A percentile compares a stretch with the other conserved stretches of the same genome.
Evolutionary conservation across 768 basidiomycete species (phyloP).

Genomic region (Tricholoma bakamatsutake): DNA sequence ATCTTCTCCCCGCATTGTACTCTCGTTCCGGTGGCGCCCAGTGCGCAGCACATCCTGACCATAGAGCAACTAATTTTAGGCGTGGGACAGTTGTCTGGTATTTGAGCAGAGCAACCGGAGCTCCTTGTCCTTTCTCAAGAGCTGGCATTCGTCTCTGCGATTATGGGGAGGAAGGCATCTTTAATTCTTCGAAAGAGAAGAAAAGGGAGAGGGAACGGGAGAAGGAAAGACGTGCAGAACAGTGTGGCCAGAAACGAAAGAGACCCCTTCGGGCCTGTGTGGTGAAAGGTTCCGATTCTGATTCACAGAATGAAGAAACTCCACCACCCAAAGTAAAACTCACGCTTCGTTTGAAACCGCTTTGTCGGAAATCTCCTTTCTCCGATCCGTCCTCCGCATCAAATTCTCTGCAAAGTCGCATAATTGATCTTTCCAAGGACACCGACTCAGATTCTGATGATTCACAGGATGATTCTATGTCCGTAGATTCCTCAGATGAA

Average conservation of each 20-base stretch:
- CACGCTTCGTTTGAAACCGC: constrained; percentile 56
- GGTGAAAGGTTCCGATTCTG: constrained; percentile 23
- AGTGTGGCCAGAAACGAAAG: constrained; percentile 40
- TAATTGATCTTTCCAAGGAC: constrained; percentile 39
- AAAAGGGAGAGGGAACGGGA: constrained; percentile 23
- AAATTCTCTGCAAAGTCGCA: constrained; percentile 13
- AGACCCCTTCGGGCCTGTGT: constrained; percentile 33
- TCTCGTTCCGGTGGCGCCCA: constrained; percentile 68
- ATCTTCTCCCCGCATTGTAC: constrained; percentile 64
- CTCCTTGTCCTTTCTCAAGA: constrained; percentile 69
- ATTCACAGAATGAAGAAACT: constrained; percentile 31
- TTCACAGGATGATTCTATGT: constrained; percentile 39
- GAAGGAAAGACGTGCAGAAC: constrained; percentile 21
- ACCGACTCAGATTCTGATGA: constrained; percentile 29
- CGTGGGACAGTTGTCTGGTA: constrained; percentile 81
- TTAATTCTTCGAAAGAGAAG: constrained; percentile 21
- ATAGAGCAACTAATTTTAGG: constrained; percentile 64
- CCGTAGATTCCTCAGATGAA: constrained; percentile 37
- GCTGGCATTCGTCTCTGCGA: constrained; percentile 70
- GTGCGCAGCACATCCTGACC: constrained; percentile 31
- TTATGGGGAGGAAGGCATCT: constrained; percentile 49
- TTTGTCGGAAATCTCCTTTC: constrained; percentile 21
- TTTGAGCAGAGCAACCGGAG: constrained; percentile 66
- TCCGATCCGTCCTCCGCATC: constrained; percentile 22
- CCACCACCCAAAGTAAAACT: constrained; percentile 67